phyloP scores from a whole-genome alignment of 495 filamentous ascomycete genomes.

The Talaromyces wortmannii region DNA sequence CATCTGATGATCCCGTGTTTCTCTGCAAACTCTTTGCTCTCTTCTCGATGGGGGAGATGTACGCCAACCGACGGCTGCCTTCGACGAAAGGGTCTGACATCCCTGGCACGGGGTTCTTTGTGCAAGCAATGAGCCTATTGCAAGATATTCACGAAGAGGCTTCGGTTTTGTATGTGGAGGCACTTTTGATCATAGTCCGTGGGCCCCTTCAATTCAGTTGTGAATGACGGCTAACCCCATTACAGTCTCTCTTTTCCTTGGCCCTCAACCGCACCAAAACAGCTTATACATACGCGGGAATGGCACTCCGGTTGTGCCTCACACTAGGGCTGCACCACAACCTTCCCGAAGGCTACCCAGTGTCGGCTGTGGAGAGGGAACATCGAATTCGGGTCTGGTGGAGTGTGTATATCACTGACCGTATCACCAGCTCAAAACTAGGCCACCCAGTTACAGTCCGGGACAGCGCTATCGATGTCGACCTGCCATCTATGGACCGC shows the following conservation, averaged over 20 bases:
- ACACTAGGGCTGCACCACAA: conserved; percentile 15
- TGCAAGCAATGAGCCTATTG: conserved; percentile 18
- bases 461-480: conserved; percentile 17
- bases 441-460: conserved; percentile 15
- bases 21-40: conserved; percentile 8
- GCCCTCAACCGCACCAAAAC: conserved; percentile 10
- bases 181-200: conserved; percentile 4
- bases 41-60: conserved; percentile 11
- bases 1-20: conserved; percentile 3
- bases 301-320: conserved; percentile 14
- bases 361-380: conserved; percentile 15
- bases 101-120: conserved; percentile 19
- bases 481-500: conserved; percentile 17
- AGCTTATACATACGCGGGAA: conserved; percentile 15
- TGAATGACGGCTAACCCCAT: too few relatives aligned
- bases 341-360: conserved; percentile 5
- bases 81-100: conserved; percentile 7
- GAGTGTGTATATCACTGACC: conserved; percentile 17
- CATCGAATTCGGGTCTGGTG: conserved; percentile 18
- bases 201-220: neutral
- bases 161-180: conserved; percentile 3
- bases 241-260: conserved; percentile 7
- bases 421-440: conserved; percentile 15
- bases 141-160: conserved; percentile 4
- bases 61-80: conserved; percentile 5